Evolutionary conservation across 2,329 filamentous ascomycete genomes (phyloP).

Genomic region (Colletotrichum orchidophilum): DNA sequence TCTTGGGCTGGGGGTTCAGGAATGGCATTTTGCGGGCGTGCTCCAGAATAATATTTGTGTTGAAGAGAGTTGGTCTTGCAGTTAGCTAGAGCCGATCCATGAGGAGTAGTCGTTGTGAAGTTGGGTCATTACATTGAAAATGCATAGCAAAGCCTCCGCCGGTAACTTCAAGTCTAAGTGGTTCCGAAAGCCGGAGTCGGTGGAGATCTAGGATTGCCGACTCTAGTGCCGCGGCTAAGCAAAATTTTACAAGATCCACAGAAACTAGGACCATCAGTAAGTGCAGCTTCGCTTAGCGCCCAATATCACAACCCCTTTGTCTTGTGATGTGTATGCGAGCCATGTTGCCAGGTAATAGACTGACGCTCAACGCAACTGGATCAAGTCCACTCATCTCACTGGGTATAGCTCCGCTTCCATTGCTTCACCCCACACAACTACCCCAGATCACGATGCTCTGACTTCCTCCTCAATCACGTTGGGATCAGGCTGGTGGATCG

Average conservation of each 20-base stretch:
- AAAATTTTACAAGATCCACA: not conserved
- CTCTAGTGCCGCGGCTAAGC: not conserved
- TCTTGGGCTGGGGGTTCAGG: constrained; percentile 26
- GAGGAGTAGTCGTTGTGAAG: not conserved
- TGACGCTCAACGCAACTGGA: not conserved
- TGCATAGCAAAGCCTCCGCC: not conserved
- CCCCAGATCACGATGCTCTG: not conserved
- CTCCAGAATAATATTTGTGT: not conserved
- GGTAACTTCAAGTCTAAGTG: not conserved
- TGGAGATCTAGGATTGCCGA: constrained; percentile 1
- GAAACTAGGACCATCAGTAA: not conserved
- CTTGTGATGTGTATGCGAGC: not conserved
- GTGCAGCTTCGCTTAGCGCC: not conserved
- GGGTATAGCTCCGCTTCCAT: not conserved
- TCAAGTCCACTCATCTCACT: not conserved
- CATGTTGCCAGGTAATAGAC: not conserved
- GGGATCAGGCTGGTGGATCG: not conserved
- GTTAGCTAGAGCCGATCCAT: not conserved
- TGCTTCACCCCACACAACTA: not conserved
- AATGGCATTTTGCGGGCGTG: not conserved
- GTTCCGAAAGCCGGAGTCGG: constrained; percentile 3
- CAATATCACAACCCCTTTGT: not conserved
- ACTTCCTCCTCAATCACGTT: not conserved
- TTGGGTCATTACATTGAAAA: not conserved
- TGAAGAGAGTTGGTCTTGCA: not conserved